Conservation (phyloP, 1,139 yeast species). For the Yamadazyma siamensis region DNA sequence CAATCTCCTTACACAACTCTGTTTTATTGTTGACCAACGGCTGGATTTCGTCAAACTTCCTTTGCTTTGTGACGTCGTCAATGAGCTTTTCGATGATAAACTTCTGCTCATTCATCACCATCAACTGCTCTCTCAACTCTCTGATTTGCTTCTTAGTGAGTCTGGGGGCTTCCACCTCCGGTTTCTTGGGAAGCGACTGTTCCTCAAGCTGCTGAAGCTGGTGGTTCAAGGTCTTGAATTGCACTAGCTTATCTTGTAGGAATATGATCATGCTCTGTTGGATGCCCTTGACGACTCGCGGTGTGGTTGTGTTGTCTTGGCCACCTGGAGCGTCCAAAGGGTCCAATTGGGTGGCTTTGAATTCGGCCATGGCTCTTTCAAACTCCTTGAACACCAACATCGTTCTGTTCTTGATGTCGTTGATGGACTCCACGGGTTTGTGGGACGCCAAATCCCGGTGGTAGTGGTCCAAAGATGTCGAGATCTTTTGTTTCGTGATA, state of each 20-base stretch:
- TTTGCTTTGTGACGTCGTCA: slow-evolving; percentile 54
- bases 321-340: slow-evolving; percentile 13
- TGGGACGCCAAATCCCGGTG: slow-evolving; percentile 3
- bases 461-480: slow-evolving; percentile 29
- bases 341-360: slow-evolving; percentile 23
- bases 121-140: slow-evolving; percentile 65
- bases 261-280: slow-evolving; percentile 32
- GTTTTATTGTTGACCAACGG: slow-evolving; percentile 55
- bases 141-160: slow-evolving; percentile 53
- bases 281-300: slow-evolving; percentile 29
- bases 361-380: slow-evolving; percentile 25
- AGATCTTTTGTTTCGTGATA: slow-evolving; percentile 32
- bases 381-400: slow-evolving; percentile 33
- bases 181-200: slow-evolving; percentile 9
- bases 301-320: too few species aligned
- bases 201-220: slow-evolving; percentile 22
- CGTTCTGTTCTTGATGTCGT: slow-evolving; percentile 21
- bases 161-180: slow-evolving; percentile 17
- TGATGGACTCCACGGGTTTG: slow-evolving; percentile 7
- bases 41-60: slow-evolving; percentile 75
- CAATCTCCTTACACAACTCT: slow-evolving; percentile 58
- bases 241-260: slow-evolving; percentile 32
- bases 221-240: slow-evolving; percentile 27
- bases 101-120: slow-evolving; percentile 84
- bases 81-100: slow-evolving; percentile 67